Evolutionary conservation across 306 rosid genomes (phyloP), one percentile per base, ranked within the genome.

Genomic region (Hylodesmum podocarpum): DNA sequence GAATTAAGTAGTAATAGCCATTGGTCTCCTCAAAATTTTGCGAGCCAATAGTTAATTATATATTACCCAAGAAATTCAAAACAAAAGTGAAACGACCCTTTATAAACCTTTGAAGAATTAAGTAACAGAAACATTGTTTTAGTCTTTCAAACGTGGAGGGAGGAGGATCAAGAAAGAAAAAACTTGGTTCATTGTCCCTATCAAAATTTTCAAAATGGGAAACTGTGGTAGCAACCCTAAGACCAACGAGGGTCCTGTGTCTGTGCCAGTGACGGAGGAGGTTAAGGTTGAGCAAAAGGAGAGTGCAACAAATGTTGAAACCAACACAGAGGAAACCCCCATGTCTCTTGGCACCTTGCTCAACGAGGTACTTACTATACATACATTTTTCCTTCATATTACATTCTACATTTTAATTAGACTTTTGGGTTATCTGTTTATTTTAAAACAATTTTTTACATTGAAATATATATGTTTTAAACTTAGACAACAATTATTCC

Each of bases 191-290:
- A 19, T 76, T 82, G 62, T 70, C 44, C 65, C 61, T 3, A 19
- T 3, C 8, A 27, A n/a, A n/a, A 44, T 6, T 10, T 19, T 70
- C 5, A 41, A 57, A 3, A 84, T 84, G 87, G 87, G 87, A 41
- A 80, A 80, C 55, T 84, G 87, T 77, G 85, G 80, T 34, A 77
- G 85, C 82, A 72, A 59, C 36, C 82, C 85, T 1, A 84, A 84
- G 80, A 84, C 87, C 68, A 18, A 13, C 0, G 87, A 84, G 41
- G 85, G 87, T 66, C 68, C 61, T 0, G 59, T 34, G 58, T 67
- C 73, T 15, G 41, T 18, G 27, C 31, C 36, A 5, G 50, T 63
- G 36, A 55, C 37, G 0, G 21, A 50, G 57, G 78, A 79, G 40
- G 70, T 59, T 12, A 41, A 68, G 71, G 81, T 14, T 80, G 62